Conservation (phyloP, 1,284 basidiomycete species). For the Peniophora sp. region DNA sequence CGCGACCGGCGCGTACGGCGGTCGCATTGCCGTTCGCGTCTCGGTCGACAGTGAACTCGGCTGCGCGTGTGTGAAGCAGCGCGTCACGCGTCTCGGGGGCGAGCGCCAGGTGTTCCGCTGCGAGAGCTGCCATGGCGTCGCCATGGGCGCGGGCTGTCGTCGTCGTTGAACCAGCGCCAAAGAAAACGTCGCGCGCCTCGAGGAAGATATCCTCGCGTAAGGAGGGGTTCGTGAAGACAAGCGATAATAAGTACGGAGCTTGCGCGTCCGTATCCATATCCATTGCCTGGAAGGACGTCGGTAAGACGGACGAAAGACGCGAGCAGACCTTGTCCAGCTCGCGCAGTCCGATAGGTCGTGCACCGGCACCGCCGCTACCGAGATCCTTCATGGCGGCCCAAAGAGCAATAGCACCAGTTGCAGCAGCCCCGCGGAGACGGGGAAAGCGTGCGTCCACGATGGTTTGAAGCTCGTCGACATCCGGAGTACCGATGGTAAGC, state of each 20-base stretch:
- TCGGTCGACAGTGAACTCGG: slow-evolving; percentile 63
- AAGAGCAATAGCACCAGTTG: slow-evolving; percentile 45
- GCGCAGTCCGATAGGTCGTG: slow-evolving; percentile 65
- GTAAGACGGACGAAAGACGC: slow-evolving; percentile 61
- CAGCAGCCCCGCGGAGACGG: slow-evolving; percentile 41
- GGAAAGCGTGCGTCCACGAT: slow-evolving; percentile 68
- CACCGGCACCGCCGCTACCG: slow-evolving; percentile 37
- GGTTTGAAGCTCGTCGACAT: slow-evolving; percentile 54
- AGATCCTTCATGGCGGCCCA: slow-evolving; percentile 53
- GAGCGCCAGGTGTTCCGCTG: slow-evolving; percentile 63
- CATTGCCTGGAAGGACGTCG: slow-evolving; percentile 37
- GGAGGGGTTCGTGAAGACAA: slow-evolving; percentile 64
- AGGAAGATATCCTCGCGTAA: slow-evolving; percentile 88
- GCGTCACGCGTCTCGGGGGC: slow-evolving; percentile 51
- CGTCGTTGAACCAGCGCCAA: slow-evolving; percentile 62
- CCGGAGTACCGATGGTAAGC: slow-evolving; percentile 55
- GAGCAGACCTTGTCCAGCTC: slow-evolving; percentile 88
- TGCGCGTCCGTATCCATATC: slow-evolving; percentile 22
- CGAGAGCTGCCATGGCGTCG: slow-evolving; percentile 38
- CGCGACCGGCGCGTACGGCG: slow-evolving; percentile 52
- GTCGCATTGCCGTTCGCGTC: slow-evolving; percentile 52
- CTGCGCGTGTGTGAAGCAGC: slow-evolving; percentile 50
- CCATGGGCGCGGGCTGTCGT: slow-evolving; percentile 43
- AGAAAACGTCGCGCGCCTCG: slow-evolving; percentile 90
- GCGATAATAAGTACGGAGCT: slow-evolving; percentile 21